These are phyloP conservation scores for Diaporthe citriasiana DNA, from an alignment of 2,329 filamentous ascomycete genomes.

Conservation along the genomic window DNA sequence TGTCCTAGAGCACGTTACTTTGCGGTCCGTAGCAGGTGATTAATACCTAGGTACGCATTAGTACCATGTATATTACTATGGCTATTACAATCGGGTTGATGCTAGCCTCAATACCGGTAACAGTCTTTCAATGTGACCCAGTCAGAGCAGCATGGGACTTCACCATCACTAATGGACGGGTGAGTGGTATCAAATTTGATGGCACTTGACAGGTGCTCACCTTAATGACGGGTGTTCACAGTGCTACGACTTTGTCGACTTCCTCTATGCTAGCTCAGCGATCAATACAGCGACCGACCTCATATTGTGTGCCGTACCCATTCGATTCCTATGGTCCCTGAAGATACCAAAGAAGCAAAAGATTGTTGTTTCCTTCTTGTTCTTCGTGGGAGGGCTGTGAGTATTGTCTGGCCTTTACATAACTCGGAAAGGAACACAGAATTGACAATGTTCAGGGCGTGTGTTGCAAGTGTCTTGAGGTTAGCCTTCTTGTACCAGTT, in stretches of 20 bases:
- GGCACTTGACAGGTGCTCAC: too few relatives aligned
- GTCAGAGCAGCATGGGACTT: slow-evolving; percentile 17
- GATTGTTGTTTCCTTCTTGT: slow-evolving; percentile 10
- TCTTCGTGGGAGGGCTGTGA: slow-evolving; percentile 13
- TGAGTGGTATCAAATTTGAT: background rate
- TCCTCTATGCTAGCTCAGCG: background rate
- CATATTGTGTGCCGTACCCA: background rate
- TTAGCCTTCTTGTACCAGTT: background rate
- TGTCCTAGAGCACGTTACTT: too few relatives aligned
- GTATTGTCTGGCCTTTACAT: background rate
- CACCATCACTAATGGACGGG: slow-evolving; percentile 6
- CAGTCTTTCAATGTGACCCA: slow-evolving; percentile 18
- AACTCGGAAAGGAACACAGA: background rate
- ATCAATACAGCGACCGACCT: slow-evolving; percentile 3
- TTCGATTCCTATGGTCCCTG: background rate
- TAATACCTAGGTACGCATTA: too few relatives aligned
- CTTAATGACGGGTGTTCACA: background rate
- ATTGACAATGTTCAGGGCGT: background rate
- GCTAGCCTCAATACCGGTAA: slow-evolving; percentile 1
- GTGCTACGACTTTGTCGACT: slow-evolving; percentile 13
- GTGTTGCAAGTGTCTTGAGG: background rate
- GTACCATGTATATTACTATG: slow-evolving; percentile 7
- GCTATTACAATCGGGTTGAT: slow-evolving; percentile 12
- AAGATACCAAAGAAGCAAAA: slow-evolving; percentile 13
- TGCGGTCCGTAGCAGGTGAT: too few relatives aligned